Percentiles rank a stretch among this genome's conserved stretches.
phyloP scores from a whole-genome alignment of 192 early-diverging fungal genomes.

The Gaertneriomyces semiglobifer region DNA sequence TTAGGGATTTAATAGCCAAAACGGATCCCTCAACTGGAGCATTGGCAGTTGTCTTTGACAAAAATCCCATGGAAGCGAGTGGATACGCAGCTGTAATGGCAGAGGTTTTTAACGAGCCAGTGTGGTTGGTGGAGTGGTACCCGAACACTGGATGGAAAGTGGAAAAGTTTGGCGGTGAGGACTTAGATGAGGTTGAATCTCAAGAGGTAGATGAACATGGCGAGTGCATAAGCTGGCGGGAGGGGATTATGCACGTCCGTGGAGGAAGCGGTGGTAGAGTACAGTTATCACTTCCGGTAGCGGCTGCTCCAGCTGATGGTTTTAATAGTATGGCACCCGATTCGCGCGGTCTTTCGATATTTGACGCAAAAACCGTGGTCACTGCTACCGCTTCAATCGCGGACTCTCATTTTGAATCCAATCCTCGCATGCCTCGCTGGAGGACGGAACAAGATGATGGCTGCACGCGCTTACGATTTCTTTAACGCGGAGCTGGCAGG shows the following conservation, averaged over 20 bases:
- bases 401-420: constrained; percentile 76
- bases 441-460: constrained; percentile 90
- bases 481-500: constrained; percentile 74
- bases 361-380: constrained; percentile 89
- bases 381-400: constrained; percentile 71
- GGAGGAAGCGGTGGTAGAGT: constrained; percentile 36
- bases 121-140: constrained; percentile 77
- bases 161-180: no score
- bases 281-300: no score
- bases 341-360: constrained; percentile 85
- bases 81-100: constrained; percentile 81
- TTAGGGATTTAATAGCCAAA: constrained; percentile 64
- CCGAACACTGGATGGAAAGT: constrained; percentile 16
- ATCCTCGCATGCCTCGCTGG: constrained; percentile 82
- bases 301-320: background rate
- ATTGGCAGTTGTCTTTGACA: constrained; percentile 80
- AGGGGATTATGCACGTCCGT: constrained; percentile 69
- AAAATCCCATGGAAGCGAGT: constrained; percentile 82
- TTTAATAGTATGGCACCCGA: constrained; percentile 67
- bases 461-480: constrained; percentile 80
- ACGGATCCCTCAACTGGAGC: constrained; percentile 65
- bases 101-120: constrained; percentile 68
- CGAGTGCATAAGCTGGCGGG: constrained; percentile 45
- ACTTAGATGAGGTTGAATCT: no score
- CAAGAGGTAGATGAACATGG: no score